A percentile compares a stretch with the other conserved stretches of the same genome.
Evolutionary conservation across 805 yeast genomes (phyloP).

Genomic region (Metschnikowia orientalis): DNA sequence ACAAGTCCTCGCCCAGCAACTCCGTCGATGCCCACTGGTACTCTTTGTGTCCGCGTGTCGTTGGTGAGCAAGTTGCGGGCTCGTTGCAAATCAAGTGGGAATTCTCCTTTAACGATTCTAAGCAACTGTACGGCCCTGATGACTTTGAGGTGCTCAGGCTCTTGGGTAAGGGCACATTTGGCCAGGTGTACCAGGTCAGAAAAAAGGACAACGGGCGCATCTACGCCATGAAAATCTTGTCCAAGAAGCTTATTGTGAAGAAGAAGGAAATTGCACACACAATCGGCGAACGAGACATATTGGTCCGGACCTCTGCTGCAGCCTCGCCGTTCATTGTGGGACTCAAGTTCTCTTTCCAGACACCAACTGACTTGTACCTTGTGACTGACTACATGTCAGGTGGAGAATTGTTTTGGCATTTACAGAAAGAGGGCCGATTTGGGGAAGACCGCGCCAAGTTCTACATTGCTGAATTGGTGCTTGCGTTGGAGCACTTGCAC

Average conservation of each 20-base stretch:
- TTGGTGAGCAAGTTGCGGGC: conserved; percentile 75
- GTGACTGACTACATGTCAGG: conserved; percentile 98
- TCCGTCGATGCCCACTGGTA: conserved; percentile 64
- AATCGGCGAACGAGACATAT: conserved; percentile 91
- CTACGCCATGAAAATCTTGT: conserved; percentile 95
- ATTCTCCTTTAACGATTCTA: conserved; percentile 58
- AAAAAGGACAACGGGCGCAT: conserved; percentile 86
- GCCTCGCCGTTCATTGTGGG: conserved; percentile 94
- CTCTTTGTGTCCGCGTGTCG: conserved; percentile 63
- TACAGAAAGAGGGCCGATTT: conserved; percentile 94
- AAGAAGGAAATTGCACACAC: conserved; percentile 98
- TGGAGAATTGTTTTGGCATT: conserved; percentile 94
- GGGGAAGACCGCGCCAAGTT: conserved; percentile 92
- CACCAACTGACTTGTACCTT: conserved; percentile 84
- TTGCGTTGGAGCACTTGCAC: conserved; percentile 91
- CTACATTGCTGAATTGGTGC: conserved; percentile 91
- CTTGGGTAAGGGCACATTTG: conserved; percentile 95
- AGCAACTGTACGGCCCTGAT: conserved; percentile 83
- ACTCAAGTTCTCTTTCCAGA: conserved; percentile 92
- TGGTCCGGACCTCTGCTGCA: conserved; percentile 87
- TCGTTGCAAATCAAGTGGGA: conserved; percentile 71
- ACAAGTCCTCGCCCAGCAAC: conserved; percentile 34
- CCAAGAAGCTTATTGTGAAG: conserved; percentile 91
- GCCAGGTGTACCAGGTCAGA: conserved; percentile 94
- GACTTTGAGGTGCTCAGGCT: conserved; percentile 90